phyloP scores from a whole-genome alignment of 257 asterid genomes.

The Nemophila menziesii region DNA sequence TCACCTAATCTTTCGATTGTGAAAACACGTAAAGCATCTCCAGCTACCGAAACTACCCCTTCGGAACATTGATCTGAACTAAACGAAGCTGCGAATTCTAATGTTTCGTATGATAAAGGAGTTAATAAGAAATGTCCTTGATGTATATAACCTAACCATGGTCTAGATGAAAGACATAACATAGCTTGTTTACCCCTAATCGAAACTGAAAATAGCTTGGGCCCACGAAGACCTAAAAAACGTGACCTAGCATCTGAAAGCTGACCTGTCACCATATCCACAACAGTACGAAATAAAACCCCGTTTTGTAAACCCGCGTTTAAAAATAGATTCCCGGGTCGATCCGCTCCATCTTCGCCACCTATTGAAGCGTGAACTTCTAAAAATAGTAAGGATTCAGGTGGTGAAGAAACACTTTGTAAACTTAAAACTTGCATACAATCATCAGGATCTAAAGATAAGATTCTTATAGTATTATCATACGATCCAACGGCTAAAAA shows the following conservation, averaged over 20 bases:
- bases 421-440: conserved; percentile 92
- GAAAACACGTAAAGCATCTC: conserved; percentile 92
- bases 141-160: conserved; percentile 99
- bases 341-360: conserved; percentile 99
- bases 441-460: conserved; percentile 94
- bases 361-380: conserved; percentile 98
- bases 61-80: conserved; percentile 99
- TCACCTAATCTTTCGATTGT: conserved; percentile 94
- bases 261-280: conserved; percentile 97
- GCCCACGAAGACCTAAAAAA: conserved; percentile 90
- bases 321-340: conserved; percentile 89
- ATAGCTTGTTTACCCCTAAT: conserved; percentile 92
- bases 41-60: conserved; percentile 99
- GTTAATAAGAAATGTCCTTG: conserved; percentile 96
- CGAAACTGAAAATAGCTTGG: conserved; percentile 71
- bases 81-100: conserved; percentile 96
- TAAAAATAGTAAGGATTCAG: conserved; percentile 91
- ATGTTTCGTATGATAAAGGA: conserved; percentile 89
- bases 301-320: conserved; percentile 95
- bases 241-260: conserved; percentile 98
- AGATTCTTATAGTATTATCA: conserved; percentile 88
- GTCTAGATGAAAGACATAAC: conserved; percentile 98
- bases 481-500: conserved; percentile 97
- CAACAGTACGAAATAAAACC: conserved; percentile 89
- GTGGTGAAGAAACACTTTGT: conserved; percentile 95